Base-by-base conservation (phyloP, 805 yeast genomes). In the Pichia insulana region DNA sequence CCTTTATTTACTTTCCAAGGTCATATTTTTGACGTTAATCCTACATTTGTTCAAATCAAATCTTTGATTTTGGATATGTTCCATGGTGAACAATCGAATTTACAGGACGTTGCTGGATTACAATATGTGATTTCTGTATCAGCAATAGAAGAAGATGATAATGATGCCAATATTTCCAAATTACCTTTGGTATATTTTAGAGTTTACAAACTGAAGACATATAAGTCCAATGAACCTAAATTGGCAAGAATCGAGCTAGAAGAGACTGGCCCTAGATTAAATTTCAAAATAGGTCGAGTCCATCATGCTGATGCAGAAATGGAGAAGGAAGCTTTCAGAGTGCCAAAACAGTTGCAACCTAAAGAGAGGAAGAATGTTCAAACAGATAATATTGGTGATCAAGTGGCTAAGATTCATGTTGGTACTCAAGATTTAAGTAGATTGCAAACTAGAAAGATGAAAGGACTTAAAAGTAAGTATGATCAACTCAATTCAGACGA, bases 391-490 rank as follows among this genome's bases (percentile, higher is more conserved):
- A 75, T 92, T 84, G 98, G 98, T 68, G 98, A 92, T 64, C 87
- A 90, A 77, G 74, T 92, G 48, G 98, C 97, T 55, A 84, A 90
- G 67, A 79, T 92, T 56, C 98, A 92, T 62, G 83, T 92, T 65
- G 97, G 96, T 66, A 80, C 80, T 63, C 98, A 92, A 71, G 97
- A 92, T 62, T 71, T 92, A 62, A 72, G 76, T 59, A 81, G 81
- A 63, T 64, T 92, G 61, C 98, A 92, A 68, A 90, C 98, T 6
- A 79, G 98, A 68, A 92, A 92, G 78, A 87, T 92, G 96, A 92
- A 92, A 74, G 98, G 98, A 62, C 73, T 92, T 59, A 92, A 92
- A 69, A 73, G 84, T 43, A 78, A 75, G 61, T 89, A 73, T 55
- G 96, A 89, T 61, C 96, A 86, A 65, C 67, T 63, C 16, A 67